Conservation (phyloP, 1,284 basidiomycete genomes). For the Phellinidium pouzarii region DNA sequence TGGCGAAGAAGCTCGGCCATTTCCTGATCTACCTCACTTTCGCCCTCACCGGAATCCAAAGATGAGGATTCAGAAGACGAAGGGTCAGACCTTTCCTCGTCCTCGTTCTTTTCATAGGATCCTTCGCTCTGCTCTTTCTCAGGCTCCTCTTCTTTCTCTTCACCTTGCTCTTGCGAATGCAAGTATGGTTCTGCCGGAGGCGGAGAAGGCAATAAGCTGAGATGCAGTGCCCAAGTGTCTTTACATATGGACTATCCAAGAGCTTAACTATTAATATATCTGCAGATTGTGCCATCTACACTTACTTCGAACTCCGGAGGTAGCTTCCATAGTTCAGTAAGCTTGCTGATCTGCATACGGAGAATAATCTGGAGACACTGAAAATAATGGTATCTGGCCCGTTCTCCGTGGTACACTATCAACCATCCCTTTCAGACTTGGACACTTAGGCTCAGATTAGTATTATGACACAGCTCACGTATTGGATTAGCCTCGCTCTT, state of each 20-base stretch:
- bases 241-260: constrained; percentile 60
- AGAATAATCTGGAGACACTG: constrained; percentile 78
- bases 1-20: constrained; percentile 47
- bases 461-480: constrained; percentile 32
- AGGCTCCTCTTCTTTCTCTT: constrained; percentile 18
- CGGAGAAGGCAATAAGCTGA: constrained; percentile 55
- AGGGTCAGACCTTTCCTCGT: constrained; percentile 18
- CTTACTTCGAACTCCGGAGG: constrained; percentile 76
- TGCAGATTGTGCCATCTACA: constrained; percentile 11
- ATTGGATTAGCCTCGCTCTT: constrained; percentile 48
- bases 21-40: constrained; percentile 29
- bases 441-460: not conserved
- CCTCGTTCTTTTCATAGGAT: constrained; percentile 21
- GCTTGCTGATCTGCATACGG: constrained; percentile 63
- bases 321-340: constrained; percentile 61
- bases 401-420: constrained; percentile 74
- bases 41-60: constrained; percentile 16
- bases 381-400: constrained; percentile 71
- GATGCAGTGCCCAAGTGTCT: constrained; percentile 76
- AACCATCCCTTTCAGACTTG: constrained; percentile 1
- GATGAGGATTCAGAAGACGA: constrained; percentile 1
- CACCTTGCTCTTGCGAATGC: constrained; percentile 33
- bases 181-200: constrained; percentile 55
- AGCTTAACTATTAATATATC: not conserved
- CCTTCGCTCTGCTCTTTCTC: constrained; percentile 20